Evolutionary conservation across 2,329 filamentous ascomycete species (phyloP).

Genomic region (Mycocentrospora acerina): DNA sequence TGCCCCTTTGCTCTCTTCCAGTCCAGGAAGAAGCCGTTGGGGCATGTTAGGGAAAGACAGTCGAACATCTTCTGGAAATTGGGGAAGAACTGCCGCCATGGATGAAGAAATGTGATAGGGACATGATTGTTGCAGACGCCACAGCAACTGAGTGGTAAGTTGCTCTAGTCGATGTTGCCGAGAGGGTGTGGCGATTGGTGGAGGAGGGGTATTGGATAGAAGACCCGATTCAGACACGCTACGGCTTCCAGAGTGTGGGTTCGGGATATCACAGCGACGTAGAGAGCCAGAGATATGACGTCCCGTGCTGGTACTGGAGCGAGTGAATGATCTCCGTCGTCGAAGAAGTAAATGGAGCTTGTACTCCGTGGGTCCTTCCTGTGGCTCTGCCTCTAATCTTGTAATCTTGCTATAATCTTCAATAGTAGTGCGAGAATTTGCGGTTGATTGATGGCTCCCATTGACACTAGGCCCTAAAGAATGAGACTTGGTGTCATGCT

Average conservation of each 20-base stretch:
- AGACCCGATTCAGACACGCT: constrained; percentile 34
- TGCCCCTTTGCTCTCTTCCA: constrained; percentile 91
- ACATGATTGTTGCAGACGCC: constrained; percentile 92
- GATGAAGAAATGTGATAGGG: constrained; percentile 83
- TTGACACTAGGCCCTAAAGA: constrained; percentile 11
- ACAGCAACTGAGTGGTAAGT: constrained; percentile 90
- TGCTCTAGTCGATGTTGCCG: constrained; percentile 85
- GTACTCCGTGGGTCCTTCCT: constrained; percentile 94
- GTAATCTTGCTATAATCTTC: constrained; percentile 54
- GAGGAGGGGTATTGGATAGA: constrained; percentile 39
- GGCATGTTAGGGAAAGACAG: constrained; percentile 58
- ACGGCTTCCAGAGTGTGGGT: constrained; percentile 25
- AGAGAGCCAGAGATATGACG: constrained; percentile 55
- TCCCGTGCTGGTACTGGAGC: constrained; percentile 74
- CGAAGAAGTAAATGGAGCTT: constrained; percentile 88
- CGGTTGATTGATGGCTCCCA: constrained; percentile 5
- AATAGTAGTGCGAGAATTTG: constrained; percentile 4
- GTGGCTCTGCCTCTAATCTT: constrained; percentile 84
- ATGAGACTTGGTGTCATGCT: constrained; percentile 18
- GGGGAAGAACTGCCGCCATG: constrained; percentile 72
- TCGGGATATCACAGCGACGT: constrained; percentile 43
- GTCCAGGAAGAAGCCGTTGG: constrained; percentile 64
- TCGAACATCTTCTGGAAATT: constrained; percentile 68
- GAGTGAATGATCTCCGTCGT: constrained; percentile 71
- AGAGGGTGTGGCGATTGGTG: constrained; percentile 62